Percentiles rank a stretch among this genome's conserved stretches.
phyloP scores from a whole-genome alignment of 2,329 filamentous ascomycete species.

The Pyrenochaeta sp. region DNA sequence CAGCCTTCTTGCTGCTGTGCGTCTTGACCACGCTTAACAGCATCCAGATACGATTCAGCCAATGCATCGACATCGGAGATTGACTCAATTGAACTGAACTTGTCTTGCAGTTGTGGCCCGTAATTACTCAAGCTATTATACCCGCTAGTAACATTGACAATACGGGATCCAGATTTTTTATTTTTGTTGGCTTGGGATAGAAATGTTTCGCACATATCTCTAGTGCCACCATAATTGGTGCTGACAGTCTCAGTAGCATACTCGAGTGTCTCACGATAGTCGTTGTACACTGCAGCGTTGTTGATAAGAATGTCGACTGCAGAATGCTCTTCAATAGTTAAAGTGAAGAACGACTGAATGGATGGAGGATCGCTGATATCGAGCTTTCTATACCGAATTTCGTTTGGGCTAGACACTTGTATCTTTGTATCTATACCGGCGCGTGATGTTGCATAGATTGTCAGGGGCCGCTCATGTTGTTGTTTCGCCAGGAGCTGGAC shows the following conservation, averaged over 20 bases:
- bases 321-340: constrained; percentile 2
- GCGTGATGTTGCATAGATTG: constrained; percentile 31
- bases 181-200: constrained; percentile 15
- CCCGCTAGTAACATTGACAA: constrained; percentile 28
- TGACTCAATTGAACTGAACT: constrained; percentile 1
- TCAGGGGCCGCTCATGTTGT: constrained; percentile 15
- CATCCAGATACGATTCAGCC: constrained; percentile 2
- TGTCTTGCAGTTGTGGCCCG: background rate
- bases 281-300: constrained; percentile 31
- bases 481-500: constrained; percentile 26
- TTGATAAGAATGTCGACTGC: constrained; percentile 30
- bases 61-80: constrained; percentile 13
- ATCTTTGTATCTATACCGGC: constrained; percentile 18
- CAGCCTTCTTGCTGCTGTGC: constrained; percentile 13
- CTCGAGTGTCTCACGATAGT: constrained; percentile 17
- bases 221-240: constrained; percentile 26
- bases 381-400: constrained; percentile 21
- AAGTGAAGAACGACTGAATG: constrained; percentile 20
- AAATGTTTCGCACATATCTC: constrained; percentile 23
- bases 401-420: constrained; percentile 9
- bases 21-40: background rate
- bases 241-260: constrained; percentile 16
- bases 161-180: constrained; percentile 15
- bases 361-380: constrained; percentile 22
- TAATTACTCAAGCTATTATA: constrained; percentile 18